Conservation (phyloP, 164 flowering plant genomes). For the Magnolia changhungtana region DNA sequence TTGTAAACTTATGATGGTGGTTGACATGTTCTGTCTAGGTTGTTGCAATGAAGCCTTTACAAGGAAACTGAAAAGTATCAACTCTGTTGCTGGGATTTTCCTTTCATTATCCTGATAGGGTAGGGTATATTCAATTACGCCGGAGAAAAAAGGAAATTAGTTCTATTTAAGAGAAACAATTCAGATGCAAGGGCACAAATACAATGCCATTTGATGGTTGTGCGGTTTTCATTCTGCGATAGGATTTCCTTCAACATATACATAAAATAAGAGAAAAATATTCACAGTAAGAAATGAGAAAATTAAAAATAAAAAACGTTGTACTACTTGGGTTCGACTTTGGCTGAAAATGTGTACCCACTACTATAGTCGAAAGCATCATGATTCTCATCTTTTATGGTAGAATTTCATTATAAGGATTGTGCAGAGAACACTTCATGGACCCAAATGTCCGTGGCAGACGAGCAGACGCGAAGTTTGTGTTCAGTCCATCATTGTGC, state of each 20-base stretch:
- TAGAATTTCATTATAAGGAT: conserved; percentile 34
- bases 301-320: background rate
- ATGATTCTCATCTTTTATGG: conserved; percentile 5
- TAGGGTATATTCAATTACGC: background rate
- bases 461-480: conserved; percentile 43
- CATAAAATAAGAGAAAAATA: background rate
- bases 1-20: no score
- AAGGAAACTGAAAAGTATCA: no score
- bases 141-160: background rate
- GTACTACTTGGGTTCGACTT: conserved; percentile 32
- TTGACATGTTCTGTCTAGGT: no score
- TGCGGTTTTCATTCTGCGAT: no score
- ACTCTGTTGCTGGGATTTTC: no score
- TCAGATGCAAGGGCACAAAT: background rate
- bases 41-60: no score
- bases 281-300: background rate
- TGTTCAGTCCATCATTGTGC: conserved; percentile 35
- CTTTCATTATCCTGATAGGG: background rate
- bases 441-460: conserved; percentile 34
- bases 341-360: conserved; percentile 21
- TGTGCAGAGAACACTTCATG: conserved; percentile 12
- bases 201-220: background rate
- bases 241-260: background rate
- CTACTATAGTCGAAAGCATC: conserved; percentile 37
- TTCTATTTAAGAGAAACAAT: background rate